These are phyloP conservation scores for Cardamine occulta DNA, from an alignment of 345 rosid species.

Conservation along the genomic window DNA sequence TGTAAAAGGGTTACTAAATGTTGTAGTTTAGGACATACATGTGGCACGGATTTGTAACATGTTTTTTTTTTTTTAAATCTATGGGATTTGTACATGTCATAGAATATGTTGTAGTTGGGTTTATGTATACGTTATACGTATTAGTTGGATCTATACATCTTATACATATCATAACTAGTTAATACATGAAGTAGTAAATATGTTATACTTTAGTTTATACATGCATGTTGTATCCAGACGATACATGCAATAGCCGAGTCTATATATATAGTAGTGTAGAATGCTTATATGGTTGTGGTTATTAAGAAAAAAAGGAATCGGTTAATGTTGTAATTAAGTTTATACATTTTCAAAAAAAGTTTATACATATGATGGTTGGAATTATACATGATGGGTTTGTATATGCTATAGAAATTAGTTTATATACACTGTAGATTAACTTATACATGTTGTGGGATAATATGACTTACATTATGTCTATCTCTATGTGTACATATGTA, in stretches of 20 bases:
- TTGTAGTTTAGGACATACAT: not conserved
- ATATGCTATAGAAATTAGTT: not conserved
- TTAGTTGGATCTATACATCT: not conserved
- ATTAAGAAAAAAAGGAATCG: no score
- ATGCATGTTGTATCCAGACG: not conserved
- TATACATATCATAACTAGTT: not conserved
- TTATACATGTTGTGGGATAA: not conserved
- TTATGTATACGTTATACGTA: not conserved
- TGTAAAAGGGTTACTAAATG: not conserved
- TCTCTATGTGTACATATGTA: not conserved
- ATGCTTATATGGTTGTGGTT: not conserved
- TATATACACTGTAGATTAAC: not conserved
- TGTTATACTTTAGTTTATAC: not conserved
- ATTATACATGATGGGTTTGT: not conserved
- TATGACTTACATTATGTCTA: not conserved
- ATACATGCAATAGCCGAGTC: not conserved
- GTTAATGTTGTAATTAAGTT: not conserved
- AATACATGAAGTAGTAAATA: not conserved
- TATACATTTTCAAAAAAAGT: not conserved
- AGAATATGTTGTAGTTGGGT: not conserved
- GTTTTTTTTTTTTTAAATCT: no score
- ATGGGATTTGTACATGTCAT: not conserved
- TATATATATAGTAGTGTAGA: not conserved
- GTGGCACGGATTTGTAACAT: not conserved
- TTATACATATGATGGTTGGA: not conserved